Percentiles rank a stretch among this genome's conserved stretches.
These are phyloP conservation scores for Sporothrix brasiliensis DNA, from an alignment of 2,329 filamentous ascomycete genomes.

Conservation along the genomic window DNA sequence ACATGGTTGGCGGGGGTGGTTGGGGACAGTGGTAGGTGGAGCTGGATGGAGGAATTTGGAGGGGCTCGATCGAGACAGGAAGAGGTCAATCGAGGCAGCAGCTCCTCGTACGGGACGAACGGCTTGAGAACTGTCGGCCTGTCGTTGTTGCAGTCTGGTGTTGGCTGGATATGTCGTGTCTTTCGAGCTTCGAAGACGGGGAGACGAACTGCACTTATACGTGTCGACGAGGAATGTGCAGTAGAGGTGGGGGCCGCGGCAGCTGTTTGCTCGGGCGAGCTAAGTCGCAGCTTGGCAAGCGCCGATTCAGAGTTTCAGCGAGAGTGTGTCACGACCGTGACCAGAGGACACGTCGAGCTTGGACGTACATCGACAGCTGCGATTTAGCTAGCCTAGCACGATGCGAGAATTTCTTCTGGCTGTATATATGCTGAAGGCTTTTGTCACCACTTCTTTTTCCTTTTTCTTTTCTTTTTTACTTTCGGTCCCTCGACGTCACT, in stretches of 20 bases:
- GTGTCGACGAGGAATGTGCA: neutral
- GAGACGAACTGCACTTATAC: neutral
- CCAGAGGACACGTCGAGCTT: too few species aligned
- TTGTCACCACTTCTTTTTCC: too few species aligned
- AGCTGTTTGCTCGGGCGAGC: constrained; percentile 1
- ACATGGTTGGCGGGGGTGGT: constrained; percentile 28
- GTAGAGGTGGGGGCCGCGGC: neutral
- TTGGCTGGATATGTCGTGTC: neutral
- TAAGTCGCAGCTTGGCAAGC: neutral
- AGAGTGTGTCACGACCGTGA: neutral
- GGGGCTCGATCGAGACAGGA: neutral
- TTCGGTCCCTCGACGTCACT: too few species aligned
- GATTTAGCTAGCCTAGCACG: too few species aligned
- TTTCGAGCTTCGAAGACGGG: neutral
- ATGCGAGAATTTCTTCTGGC: too few species aligned
- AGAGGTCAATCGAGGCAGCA: neutral
- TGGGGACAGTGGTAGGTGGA: neutral
- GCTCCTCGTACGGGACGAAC: neutral
- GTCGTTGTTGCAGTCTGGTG: neutral
- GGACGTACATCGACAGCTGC: too few species aligned
- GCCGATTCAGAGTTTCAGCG: neutral
- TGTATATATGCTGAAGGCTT: too few species aligned
- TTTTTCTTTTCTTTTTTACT: too few species aligned
- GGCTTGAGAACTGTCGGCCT: too few species aligned
- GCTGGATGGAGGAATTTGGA: neutral